Conservation (phyloP, 1,284 basidiomycete species). For the Puccinia novopanici region DNA sequence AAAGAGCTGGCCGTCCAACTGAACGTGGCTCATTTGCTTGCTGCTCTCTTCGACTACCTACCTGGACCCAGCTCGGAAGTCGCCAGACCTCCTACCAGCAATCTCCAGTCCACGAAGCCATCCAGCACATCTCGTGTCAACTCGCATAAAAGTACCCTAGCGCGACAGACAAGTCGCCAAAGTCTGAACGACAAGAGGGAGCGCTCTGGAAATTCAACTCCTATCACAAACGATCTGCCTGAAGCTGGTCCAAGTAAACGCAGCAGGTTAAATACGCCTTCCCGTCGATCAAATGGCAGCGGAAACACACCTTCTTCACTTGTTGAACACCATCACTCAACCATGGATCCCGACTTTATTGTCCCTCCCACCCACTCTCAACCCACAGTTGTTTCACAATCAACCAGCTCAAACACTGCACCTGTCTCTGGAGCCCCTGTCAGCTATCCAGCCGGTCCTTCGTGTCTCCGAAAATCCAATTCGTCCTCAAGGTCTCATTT, state of each 20-base stretch:
- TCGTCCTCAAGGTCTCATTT: slow-evolving; percentile 36
- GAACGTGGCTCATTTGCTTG: slow-evolving; percentile 78
- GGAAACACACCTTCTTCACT: slow-evolving; percentile 2
- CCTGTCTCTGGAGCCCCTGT: neutral
- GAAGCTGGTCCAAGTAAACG: slow-evolving; percentile 43
- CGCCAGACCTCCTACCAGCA: slow-evolving; percentile 3
- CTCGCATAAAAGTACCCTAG: slow-evolving; percentile 5
- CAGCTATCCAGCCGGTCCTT: neutral
- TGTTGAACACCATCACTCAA: slow-evolving; percentile 11
- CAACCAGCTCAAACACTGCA: slow-evolving; percentile 7
- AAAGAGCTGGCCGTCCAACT: slow-evolving; percentile 86
- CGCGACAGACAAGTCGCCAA: slow-evolving; percentile 21
- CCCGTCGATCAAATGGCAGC: slow-evolving; percentile 28
- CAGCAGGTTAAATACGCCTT: slow-evolving; percentile 25
- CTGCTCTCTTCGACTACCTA: slow-evolving; percentile 86
- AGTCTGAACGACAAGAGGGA: slow-evolving; percentile 21
- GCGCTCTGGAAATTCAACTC: slow-evolving; percentile 11
- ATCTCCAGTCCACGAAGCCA: neutral
- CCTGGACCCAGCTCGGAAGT: slow-evolving; percentile 62
- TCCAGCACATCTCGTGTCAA: neutral
- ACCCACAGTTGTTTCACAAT: slow-evolving; percentile 21
- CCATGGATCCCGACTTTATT: slow-evolving; percentile 18
- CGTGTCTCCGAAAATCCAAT: slow-evolving; percentile 28
- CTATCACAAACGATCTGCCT: slow-evolving; percentile 10
- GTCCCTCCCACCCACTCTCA: neutral